Percentiles rank a stretch among this genome's conserved stretches.
Conservation (phyloP, 2,329 filamentous ascomycete species). For the Penicillium janthinellum region DNA sequence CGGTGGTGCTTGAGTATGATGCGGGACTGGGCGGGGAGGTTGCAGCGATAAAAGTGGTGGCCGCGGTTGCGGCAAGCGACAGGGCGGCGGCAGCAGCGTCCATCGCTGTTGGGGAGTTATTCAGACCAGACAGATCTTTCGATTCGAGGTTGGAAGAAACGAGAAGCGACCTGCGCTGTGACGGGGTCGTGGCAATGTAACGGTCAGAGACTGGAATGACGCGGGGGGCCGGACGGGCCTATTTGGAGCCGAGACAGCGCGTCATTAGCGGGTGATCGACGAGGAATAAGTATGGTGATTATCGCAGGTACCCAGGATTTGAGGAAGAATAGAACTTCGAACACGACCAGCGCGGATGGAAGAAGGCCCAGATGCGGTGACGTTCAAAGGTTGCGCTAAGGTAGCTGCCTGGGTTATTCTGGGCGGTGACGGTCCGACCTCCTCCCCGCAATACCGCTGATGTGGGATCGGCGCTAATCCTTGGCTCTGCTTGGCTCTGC, state of each 20-base stretch:
- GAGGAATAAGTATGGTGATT: background rate
- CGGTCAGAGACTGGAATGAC: conserved; percentile 1
- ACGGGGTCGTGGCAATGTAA: conserved; percentile 8
- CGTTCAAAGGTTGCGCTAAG: background rate
- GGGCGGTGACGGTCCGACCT: background rate
- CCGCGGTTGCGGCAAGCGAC: conserved; percentile 20
- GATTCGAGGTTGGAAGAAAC: conserved; percentile 10
- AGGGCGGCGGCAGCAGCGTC: conserved; percentile 9
- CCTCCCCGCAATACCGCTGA: background rate
- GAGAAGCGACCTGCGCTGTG: conserved; percentile 17
- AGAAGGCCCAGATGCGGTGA: background rate
- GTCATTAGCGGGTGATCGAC: background rate
- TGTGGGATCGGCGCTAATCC: background rate
- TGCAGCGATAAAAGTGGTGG: conserved; percentile 15
- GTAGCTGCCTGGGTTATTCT: background rate
- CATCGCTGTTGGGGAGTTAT: conserved; percentile 7
- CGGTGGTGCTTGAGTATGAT: conserved; percentile 11
- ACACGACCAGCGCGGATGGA: background rate
- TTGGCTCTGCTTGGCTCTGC: background rate
- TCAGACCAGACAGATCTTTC: conserved; percentile 1
- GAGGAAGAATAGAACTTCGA: background rate
- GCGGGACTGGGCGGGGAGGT: conserved; percentile 4
- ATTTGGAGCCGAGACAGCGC: conserved; percentile 5
- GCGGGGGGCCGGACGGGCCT: conserved; percentile 9
- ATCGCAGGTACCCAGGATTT: background rate